phyloP scores from a whole-genome alignment of 2,329 filamentous ascomycete genomes.

The Phaeosphaeriaceae sp. region DNA sequence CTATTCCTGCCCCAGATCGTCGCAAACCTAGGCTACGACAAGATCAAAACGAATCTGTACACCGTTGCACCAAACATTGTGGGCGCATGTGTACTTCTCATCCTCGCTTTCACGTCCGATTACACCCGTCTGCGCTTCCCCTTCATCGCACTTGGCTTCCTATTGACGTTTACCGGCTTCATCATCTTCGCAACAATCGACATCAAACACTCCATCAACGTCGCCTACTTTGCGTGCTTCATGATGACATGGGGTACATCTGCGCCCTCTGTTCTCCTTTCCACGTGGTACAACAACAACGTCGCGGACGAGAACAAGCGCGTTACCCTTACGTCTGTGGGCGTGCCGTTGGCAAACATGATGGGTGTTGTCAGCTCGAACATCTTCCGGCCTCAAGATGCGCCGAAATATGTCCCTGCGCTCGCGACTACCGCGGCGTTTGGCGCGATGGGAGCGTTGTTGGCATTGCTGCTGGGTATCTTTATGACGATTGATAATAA shows the following conservation, averaged over 20 bases:
- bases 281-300: conserved; percentile 83
- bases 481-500: conserved; percentile 73
- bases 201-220: conserved; percentile 64
- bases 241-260: conserved; percentile 85
- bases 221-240: conserved; percentile 79
- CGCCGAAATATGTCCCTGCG: conserved; percentile 71
- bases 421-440: conserved; percentile 70
- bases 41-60: conserved; percentile 77
- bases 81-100: conserved; percentile 73
- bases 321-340: conserved; percentile 72
- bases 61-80: conserved; percentile 81
- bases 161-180: conserved; percentile 78
- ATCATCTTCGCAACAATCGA: conserved; percentile 77
- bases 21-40: conserved; percentile 58
- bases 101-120: conserved; percentile 76
- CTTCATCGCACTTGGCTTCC: conserved; percentile 76
- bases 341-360: conserved; percentile 76
- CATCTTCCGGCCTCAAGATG: conserved; percentile 69
- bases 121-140: conserved; percentile 71
- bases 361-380: conserved; percentile 77
- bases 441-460: conserved; percentile 64
- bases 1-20: conserved; percentile 68
- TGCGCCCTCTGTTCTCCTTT: conserved; percentile 73
- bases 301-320: conserved; percentile 77
- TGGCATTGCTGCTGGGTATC: conserved; percentile 63